phyloP scores from a whole-genome alignment of 306 rosid species.

The Spatholobus suberectus region DNA sequence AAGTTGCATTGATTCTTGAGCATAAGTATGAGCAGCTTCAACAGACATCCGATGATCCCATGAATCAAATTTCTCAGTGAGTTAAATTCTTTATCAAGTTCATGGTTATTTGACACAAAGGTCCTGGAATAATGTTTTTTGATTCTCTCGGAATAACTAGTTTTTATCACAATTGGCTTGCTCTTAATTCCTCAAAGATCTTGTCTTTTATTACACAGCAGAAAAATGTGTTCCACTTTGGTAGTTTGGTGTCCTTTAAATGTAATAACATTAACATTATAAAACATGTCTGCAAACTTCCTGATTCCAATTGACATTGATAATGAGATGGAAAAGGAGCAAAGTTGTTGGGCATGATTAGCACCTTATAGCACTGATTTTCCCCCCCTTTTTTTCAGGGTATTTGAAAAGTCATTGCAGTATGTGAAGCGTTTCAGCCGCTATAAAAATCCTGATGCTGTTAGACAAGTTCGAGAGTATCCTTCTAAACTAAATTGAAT shows the following conservation, averaged over 20 bases:
- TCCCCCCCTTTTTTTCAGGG: constrained; percentile 52
- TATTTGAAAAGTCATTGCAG: constrained; percentile 95
- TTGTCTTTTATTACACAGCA: constrained; percentile 25
- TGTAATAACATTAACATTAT: not conserved
- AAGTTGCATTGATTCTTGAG: constrained; percentile 92
- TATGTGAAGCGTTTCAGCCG: constrained; percentile 99
- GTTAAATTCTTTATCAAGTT: constrained; percentile 38
- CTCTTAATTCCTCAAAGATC: constrained; percentile 12
- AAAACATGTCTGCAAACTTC: constrained; percentile 7
- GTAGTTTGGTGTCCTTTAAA: not conserved
- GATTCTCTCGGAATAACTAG: not conserved
- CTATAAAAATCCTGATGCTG: constrained; percentile 96
- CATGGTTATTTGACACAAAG: not conserved
- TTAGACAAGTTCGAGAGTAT: constrained; percentile 99
- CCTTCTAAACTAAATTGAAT: constrained; percentile 50
- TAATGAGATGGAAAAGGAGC: constrained; percentile 24
- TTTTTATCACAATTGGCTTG: not conserved
- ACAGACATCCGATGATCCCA: constrained; percentile 88
- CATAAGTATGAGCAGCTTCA: constrained; percentile 98
- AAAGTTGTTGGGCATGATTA: not conserved
- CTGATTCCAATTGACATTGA: not conserved
- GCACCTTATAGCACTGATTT: not conserved
- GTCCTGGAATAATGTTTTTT: not conserved
- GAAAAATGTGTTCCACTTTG: constrained; percentile 4
- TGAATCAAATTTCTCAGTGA: constrained; percentile 94